A percentile compares a stretch with the other conserved stretches of the same genome.
Conservation (phyloP, 2,329 filamentous ascomycete species). For the Fusarium sp. region DNA sequence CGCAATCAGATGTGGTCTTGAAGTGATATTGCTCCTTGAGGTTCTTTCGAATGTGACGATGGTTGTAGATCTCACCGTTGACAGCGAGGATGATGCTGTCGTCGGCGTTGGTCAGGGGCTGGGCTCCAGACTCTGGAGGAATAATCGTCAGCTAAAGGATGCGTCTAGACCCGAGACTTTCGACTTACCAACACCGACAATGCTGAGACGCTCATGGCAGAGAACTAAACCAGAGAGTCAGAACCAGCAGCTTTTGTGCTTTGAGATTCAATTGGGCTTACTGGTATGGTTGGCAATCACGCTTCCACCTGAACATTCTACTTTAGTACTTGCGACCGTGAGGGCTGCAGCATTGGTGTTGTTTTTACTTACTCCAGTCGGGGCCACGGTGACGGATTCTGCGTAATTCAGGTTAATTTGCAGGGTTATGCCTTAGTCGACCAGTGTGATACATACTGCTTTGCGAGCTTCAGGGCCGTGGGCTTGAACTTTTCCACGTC, state of each 20-base stretch:
- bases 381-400: slow-evolving; percentile 96
- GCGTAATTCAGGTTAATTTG: slow-evolving; percentile 36
- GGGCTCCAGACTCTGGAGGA: slow-evolving; percentile 84
- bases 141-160: slow-evolving; percentile 29
- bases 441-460: slow-evolving; percentile 73
- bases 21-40: slow-evolving; percentile 89
- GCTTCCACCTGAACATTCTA: slow-evolving; percentile 76
- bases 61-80: slow-evolving; percentile 99
- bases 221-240: slow-evolving; percentile 71
- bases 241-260: neutral
- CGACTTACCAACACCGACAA: slow-evolving; percentile 90
- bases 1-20: slow-evolving; percentile 98
- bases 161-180: slow-evolving; percentile 14
- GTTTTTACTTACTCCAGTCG: slow-evolving; percentile 87
- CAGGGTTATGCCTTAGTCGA: neutral
- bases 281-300: slow-evolving; percentile 91
- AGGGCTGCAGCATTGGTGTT: neutral
- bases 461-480: slow-evolving; percentile 89
- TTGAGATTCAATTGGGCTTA: slow-evolving; percentile 57
- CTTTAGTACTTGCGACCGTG: slow-evolving; percentile 44
- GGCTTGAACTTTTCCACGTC: slow-evolving; percentile 98
- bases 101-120: slow-evolving; percentile 94
- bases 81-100: slow-evolving; percentile 89
- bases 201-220: slow-evolving; percentile 96
- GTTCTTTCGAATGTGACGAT: slow-evolving; percentile 89